Conservation (phyloP, 257 asterid genomes). For the Solanum tarapatanum region DNA sequence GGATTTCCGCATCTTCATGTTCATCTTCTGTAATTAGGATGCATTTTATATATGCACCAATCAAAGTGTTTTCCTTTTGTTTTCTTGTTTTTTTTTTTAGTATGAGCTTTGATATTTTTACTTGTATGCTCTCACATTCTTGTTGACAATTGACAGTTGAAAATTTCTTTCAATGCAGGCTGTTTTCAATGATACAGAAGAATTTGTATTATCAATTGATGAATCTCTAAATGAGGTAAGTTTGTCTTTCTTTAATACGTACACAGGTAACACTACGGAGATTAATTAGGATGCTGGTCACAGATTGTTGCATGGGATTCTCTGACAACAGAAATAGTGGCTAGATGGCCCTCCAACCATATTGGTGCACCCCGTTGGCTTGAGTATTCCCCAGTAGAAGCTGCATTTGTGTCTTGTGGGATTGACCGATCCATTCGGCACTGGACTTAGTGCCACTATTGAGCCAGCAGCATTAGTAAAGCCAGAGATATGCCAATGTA, state of each 20-base stretch:
- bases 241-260: background rate
- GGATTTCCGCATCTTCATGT: background rate
- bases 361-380: constrained; percentile 74
- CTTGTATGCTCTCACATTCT: background rate
- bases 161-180: constrained; percentile 34
- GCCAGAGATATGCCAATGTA: background rate
- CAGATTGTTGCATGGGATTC: constrained; percentile 83
- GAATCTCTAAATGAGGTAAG: constrained; percentile 59
- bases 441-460: constrained; percentile 30
- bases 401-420: constrained; percentile 64
- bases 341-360: constrained; percentile 74
- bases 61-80: background rate
- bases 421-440: constrained; percentile 60
- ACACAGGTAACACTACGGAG: background rate
- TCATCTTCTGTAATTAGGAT: background rate
- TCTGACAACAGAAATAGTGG: constrained; percentile 60
- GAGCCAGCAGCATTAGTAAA: background rate
- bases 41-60: background rate
- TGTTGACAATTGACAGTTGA: background rate
- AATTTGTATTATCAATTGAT: constrained; percentile 48
- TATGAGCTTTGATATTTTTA: background rate
- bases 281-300: constrained; percentile 1
- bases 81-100: background rate
- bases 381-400: constrained; percentile 63
- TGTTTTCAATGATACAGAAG: constrained; percentile 63